A percentile compares a stretch with the other conserved stretches of the same genome.
These are phyloP conservation scores for Ogataea kodamae DNA, from an alignment of 805 yeast species.

Conservation along the genomic window DNA sequence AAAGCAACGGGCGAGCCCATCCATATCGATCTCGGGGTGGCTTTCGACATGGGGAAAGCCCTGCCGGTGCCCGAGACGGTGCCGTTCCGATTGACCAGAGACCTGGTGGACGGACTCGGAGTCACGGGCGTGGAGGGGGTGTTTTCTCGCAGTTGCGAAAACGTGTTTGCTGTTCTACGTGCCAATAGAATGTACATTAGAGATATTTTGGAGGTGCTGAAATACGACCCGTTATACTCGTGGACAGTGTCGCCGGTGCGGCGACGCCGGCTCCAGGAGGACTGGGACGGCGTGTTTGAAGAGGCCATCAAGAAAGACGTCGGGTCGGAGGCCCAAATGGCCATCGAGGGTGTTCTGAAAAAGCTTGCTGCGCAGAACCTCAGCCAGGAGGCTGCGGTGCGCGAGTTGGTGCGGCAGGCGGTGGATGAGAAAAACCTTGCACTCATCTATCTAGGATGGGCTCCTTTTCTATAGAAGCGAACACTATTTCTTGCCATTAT, in stretches of 20 bases:
- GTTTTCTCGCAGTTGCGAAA: constrained; percentile 70
- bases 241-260: constrained; percentile 85
- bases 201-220: constrained; percentile 78
- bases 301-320: constrained; percentile 23
- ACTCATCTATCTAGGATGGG: constrained; percentile 79
- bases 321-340: constrained; percentile 74
- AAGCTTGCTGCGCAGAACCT: constrained; percentile 66
- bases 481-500: constrained; percentile 4
- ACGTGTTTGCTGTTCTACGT: constrained; percentile 64
- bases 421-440: constrained; percentile 64
- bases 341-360: constrained; percentile 65
- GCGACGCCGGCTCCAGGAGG: constrained; percentile 49
- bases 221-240: constrained; percentile 89
- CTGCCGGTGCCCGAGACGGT: constrained; percentile 88
- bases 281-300: constrained; percentile 20
- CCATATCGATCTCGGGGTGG: constrained; percentile 94
- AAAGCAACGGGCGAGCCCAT: constrained; percentile 82
- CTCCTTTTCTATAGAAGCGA: constrained; percentile 54
- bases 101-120: constrained; percentile 91
- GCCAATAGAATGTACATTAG: constrained; percentile 63
- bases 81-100: constrained; percentile 88
- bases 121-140: constrained; percentile 78
- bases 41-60: constrained; percentile 88
- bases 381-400: constrained; percentile 79
- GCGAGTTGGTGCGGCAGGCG: constrained; percentile 78